phyloP scores from a whole-genome alignment of 2,329 filamentous ascomycete species.

The Xylariales sp. region DNA sequence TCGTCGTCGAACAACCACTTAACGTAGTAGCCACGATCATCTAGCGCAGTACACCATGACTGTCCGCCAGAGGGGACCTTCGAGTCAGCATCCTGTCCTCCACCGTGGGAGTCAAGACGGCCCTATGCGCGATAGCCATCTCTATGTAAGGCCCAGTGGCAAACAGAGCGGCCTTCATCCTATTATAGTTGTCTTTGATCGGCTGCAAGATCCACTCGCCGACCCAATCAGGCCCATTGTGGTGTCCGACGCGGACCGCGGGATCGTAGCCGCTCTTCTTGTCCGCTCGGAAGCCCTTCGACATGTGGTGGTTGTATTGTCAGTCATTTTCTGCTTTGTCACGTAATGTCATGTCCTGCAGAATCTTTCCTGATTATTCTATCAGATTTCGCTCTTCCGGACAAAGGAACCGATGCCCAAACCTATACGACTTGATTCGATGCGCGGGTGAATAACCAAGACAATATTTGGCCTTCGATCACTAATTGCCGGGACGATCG shows the following conservation, averaged over 20 bases:
- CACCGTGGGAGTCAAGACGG: slow-evolving; percentile 34
- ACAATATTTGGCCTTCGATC: too few species aligned
- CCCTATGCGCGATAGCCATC: slow-evolving; percentile 32
- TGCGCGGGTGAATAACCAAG: too few species aligned
- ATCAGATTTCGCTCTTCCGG: too few species aligned
- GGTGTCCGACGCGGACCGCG: slow-evolving; percentile 42
- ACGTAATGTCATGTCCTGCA: too few species aligned
- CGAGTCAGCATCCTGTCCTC: slow-evolving; percentile 18
- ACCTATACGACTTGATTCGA: too few species aligned
- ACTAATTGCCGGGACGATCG: too few species aligned
- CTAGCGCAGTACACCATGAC: slow-evolving; percentile 36
- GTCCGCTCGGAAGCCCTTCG: too few species aligned
- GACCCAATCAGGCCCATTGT: slow-evolving; percentile 41
- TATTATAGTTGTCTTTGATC: slow-evolving; percentile 26
- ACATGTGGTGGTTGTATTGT: too few species aligned
- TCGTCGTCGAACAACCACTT: slow-evolving; percentile 45
- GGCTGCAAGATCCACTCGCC: slow-evolving; percentile 40
- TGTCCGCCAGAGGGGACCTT: slow-evolving; percentile 31
- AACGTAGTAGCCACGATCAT: slow-evolving; percentile 42
- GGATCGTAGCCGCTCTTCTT: slow-evolving; percentile 44
- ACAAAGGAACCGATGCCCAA: too few species aligned
- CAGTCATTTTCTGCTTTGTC: too few species aligned
- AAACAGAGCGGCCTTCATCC: slow-evolving; percentile 52
- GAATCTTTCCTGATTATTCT: too few species aligned
- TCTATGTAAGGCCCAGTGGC: slow-evolving; percentile 53